Base-by-base conservation (phyloP, 371 early-diverging fungal genomes). In the Circinella minor region DNA sequence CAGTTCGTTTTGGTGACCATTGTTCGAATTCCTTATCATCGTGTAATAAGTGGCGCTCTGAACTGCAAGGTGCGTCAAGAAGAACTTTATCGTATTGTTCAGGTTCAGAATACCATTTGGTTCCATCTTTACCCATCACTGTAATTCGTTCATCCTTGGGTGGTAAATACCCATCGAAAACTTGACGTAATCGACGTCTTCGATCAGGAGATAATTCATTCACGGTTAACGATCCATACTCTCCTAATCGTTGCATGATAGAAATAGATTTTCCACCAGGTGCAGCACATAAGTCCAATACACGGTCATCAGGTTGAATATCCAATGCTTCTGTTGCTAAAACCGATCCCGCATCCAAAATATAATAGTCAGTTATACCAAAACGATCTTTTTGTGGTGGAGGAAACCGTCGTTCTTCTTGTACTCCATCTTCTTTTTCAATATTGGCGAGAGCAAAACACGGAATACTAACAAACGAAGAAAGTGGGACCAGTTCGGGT, bases 21-120 rank as follows among this genome's bases (percentile, higher is more conserved):
- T 75, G 74, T 47, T 76, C 79, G 63, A 90, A 76, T 49, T 86
- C 89, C 36, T 76, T 83, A 51, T 73, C 73, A 61, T 82, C 81
- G 57, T 86, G 85, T n/a, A 90, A 27, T n/a, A 89, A 68, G 75
- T 90, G 90, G 15, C 91, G 78, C 68, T 93, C 93, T 7, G 89
- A 86, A n/a, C 90, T 90, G 70, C 94, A 94, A n/a, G 94, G 94
- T 9, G 92, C 93, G 74, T 94, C 94, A 36, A 92, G 72, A 27
- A 94, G 69, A 1, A 94, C 89, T 65, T 86, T 81, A 69, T 91
- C 89, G 38, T 88, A 90, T 36, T 81, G 81, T 57, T 80, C 80
- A 18, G 78, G 81, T 36, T 78, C 78, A 46, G 77, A 75, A 51
- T 85, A 78, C 18, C 85, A 74, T 47, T 79, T 71, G 37, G 80